These are phyloP conservation scores for Neurospora sp. DNA, from an alignment of 495 filamentous ascomycete genomes.

Conservation along the genomic window DNA sequence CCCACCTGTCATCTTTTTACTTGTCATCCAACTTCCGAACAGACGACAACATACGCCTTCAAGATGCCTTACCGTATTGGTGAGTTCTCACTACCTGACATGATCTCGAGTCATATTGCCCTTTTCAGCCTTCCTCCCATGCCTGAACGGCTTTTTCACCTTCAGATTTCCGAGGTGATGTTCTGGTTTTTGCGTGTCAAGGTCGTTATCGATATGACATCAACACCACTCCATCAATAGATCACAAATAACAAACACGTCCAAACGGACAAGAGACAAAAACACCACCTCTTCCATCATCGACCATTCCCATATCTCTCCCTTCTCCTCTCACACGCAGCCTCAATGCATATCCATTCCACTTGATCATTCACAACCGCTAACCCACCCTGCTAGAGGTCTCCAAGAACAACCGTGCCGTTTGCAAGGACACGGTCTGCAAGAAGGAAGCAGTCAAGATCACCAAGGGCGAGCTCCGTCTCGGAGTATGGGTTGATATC, in stretches of 20 bases:
- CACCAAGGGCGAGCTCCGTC: constrained; percentile 61
- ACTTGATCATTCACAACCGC: background rate
- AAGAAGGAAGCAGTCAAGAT: constrained; percentile 57
- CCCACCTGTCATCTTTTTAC: background rate
- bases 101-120: background rate
- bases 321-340: background rate
- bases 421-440: constrained; percentile 58
- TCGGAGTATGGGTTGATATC: constrained; percentile 55
- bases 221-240: background rate
- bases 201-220: background rate
- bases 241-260: background rate
- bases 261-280: background rate
- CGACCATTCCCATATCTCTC: too few species aligned
- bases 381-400: constrained; percentile 41
- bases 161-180: background rate
- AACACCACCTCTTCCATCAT: background rate
- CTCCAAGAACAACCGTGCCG: constrained; percentile 49
- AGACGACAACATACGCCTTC: background rate
- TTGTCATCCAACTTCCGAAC: background rate
- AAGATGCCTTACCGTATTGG: constrained; percentile 29
- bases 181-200: background rate
- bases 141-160: background rate
- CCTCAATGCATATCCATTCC: background rate
- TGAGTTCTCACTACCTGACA: constrained; percentile 11
- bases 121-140: background rate